phyloP scores from a whole-genome alignment of 441 rosid genomes.

The Arabidopsis hybrid region DNA sequence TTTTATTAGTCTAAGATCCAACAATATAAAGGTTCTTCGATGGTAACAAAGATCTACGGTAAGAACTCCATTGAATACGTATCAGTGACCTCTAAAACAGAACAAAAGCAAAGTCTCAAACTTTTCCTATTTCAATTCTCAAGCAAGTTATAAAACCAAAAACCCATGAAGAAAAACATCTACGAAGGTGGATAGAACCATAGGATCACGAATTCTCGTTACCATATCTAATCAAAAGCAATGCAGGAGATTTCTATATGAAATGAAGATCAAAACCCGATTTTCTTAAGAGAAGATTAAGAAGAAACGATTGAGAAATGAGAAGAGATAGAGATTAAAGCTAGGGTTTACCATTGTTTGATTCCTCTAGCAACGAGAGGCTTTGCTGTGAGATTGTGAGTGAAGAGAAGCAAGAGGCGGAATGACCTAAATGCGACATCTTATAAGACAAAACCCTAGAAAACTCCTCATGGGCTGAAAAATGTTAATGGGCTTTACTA shows the following conservation, averaged over 20 bases:
- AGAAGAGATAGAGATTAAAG: background rate
- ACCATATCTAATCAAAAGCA: constrained; percentile 8
- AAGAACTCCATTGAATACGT: background rate
- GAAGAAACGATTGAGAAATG: background rate
- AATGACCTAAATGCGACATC: constrained; percentile 26
- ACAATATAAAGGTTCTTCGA: background rate
- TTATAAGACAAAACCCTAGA: constrained; percentile 44
- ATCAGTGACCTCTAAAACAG: constrained; percentile 7
- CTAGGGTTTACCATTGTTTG: constrained; percentile 42
- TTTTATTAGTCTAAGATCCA: constrained; percentile 15
- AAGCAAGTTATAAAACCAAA: background rate
- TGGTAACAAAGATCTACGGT: background rate
- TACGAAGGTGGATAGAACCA: background rate
- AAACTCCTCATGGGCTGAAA: constrained; percentile 6
- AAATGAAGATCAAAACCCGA: background rate
- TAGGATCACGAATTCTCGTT: background rate
- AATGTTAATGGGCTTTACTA: background rate
- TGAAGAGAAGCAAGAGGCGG: constrained; percentile 39
- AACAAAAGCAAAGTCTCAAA: background rate
- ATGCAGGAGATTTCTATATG: background rate
- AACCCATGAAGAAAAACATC: constrained; percentile 22
- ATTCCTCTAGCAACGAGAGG: constrained; percentile 26
- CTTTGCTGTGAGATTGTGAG: constrained; percentile 35
- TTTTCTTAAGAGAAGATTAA: background rate
- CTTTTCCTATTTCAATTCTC: background rate